Evolutionary conservation across 1,284 basidiomycete genomes (phyloP), one percentile per base, ranked within the genome.

Genomic region (Leccinum cinnamomeum): DNA sequence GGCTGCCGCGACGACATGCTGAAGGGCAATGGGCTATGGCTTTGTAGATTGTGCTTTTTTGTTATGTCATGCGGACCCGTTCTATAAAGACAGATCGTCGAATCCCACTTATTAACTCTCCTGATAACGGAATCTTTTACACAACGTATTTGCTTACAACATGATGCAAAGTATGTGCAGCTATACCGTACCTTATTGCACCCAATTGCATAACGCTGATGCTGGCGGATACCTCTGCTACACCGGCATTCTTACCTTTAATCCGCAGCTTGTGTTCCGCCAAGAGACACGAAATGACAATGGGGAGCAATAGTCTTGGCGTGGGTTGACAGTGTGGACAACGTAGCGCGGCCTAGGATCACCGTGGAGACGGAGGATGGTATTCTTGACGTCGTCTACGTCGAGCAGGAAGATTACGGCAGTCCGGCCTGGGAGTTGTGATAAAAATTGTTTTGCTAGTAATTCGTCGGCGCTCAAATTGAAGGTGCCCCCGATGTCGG

Each of bases 401-500:
- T n/a, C n/a, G n/a, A 28, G 28, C 28, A 28, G 28, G 28, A 28
- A 30, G 2, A 10, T 33, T 37, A 8, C 39, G 39, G 39, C 39
- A 41, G 16, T 44, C 41, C 41, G 41, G 41, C 41, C 41, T n/a
- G 41, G 16, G n/a, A 44, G 41, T 44, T 35, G 28, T 30, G 2
- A 30, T 30, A 8, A 30, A 30, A 30, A 30, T 8, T 30, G 33
- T 35, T 35, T 35, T 35, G 1, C 33, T 35, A 35, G 33, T 35
- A 35, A 35, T 35, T 35, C 33, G 33, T 35, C 33, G 39, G 39
- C 39, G 39, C 39, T 41, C 39, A 41, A 41, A 72, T 7, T 39
- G 37, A 67, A 67, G 11, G 3, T 25, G 28, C 28, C 8, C 12
- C 53, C 57, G 57, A 58, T 60, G 51, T 51, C 30, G 30, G 30